These are phyloP conservation scores for Lipomyces japonicus DNA, from an alignment of 805 yeast species.

Conservation along the genomic window DNA sequence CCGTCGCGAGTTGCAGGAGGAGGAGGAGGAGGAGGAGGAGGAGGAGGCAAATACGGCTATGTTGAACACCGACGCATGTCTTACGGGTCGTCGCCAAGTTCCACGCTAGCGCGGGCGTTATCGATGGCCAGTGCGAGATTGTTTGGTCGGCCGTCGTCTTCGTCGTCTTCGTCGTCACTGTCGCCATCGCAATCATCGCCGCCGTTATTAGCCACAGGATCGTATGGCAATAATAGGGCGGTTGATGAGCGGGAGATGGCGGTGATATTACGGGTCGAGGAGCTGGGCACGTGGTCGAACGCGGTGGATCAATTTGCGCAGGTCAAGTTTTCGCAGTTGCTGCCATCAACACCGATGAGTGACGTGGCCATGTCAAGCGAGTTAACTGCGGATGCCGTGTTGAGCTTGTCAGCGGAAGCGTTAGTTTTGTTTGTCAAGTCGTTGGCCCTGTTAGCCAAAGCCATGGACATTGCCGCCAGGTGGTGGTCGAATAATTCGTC, in stretches of 20 bases:
- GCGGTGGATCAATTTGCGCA: slow-evolving; percentile 87
- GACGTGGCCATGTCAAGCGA: slow-evolving; percentile 21
- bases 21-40: slow-evolving; percentile 5
- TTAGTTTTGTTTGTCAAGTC: slow-evolving; percentile 80
- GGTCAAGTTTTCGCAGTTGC: slow-evolving; percentile 78
- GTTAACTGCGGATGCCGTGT: slow-evolving; percentile 39
- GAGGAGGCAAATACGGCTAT: too few relatives aligned
- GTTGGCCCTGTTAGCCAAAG: slow-evolving; percentile 72
- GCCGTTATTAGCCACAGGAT: slow-evolving; percentile 4
- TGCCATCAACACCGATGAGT: slow-evolving; percentile 54
- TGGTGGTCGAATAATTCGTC: slow-evolving; percentile 72
- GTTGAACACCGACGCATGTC: slow-evolving; percentile 19
- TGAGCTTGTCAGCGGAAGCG: slow-evolving; percentile 73
- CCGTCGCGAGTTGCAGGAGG: neutral
- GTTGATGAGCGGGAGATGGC: slow-evolving; percentile 23
- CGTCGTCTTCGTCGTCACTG: slow-evolving; percentile 1
- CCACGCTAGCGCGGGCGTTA: slow-evolving; percentile 82
- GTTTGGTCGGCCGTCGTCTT: slow-evolving; percentile 50
- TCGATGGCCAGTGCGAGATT: slow-evolving; percentile 83
- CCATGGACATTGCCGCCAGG: slow-evolving; percentile 77
- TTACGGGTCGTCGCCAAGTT: slow-evolving; percentile 58
- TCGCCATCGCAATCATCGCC: slow-evolving; percentile 3
- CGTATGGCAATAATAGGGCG: neutral
- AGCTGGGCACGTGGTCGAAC: slow-evolving; percentile 80
- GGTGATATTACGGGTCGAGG: slow-evolving; percentile 14